Base-by-base conservation (phyloP, 1,284 basidiomycete genomes). In the Gomphus sp. region DNA sequence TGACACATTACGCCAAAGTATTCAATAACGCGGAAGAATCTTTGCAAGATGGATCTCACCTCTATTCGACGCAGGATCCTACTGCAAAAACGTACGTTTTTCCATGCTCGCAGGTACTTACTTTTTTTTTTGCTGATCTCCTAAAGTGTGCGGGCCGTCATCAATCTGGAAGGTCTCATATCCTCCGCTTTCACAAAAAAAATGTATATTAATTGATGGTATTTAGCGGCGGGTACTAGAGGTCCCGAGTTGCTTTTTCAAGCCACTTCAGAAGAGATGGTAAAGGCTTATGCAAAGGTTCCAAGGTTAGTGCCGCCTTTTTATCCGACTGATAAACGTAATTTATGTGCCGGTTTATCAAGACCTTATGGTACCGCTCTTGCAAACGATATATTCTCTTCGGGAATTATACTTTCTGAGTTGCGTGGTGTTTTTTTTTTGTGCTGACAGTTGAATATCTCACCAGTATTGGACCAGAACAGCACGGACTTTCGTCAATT, bases 1-100 rank as follows among this genome's bases (percentile, higher is more conserved):
- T 52, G 14, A 52, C 50, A 52, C 50, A 12, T 28, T 16, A 4
- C 11, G 16, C 55, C 33, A 34, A 34, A 25, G 91, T 98, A 62
- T 98, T 97, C 77, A 98, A 98, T 68, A 85, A 97, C 62, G 97
- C 90, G 6, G 95, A 99, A 69, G 93, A 96, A 67, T 89, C 87
- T 0, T 72, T 96, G n/a, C 94, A 97, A 70, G 95, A 98, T 67
- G 95, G 91, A 0, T 95, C 93, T 0, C 95, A 99, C 71, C 76
- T 96, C 4, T 97, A 88, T 70, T 86, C 92, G 8, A 96, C 91
- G 0, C 90, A 94, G 66, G 91, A 95, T 67, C 81, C 82, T 1
- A 82, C 81, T 45, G 84, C 85, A 8, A 68, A 80, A 22, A 89
- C 83, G 89, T 89, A 61, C 64, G 83, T 74, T 39, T 74, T 39